A percentile compares a stretch with the other conserved stretches of the same genome.
phyloP scores from a whole-genome alignment of 352 stramenopile genomes.

The Phytopythium montanum region DNA sequence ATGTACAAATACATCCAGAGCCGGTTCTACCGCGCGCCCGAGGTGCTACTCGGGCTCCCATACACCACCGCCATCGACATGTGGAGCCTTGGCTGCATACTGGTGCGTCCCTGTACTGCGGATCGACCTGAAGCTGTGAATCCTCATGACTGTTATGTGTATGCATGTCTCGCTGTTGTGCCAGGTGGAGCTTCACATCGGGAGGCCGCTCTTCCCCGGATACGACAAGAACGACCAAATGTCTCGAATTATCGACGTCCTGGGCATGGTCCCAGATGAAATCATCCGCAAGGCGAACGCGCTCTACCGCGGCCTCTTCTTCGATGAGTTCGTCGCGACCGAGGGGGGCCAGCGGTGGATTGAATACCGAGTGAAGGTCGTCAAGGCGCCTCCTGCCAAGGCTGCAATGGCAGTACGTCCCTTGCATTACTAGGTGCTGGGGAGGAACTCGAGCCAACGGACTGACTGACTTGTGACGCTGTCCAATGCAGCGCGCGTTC shows the following conservation, averaged over 20 bases:
- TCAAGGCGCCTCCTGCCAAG: slow-evolving; percentile 39
- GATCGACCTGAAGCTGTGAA: too few relatives aligned
- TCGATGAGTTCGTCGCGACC: slow-evolving; percentile 75
- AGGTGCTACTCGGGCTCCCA: slow-evolving; percentile 81
- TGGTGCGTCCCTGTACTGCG: slow-evolving; percentile 27
- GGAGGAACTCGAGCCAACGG: too few relatives aligned
- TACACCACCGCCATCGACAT: slow-evolving; percentile 87
- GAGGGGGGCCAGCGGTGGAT: slow-evolving; percentile 55
- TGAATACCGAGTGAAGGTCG: slow-evolving; percentile 65
- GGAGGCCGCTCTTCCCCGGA: slow-evolving; percentile 96
- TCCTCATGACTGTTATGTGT: neutral
- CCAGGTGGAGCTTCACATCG: slow-evolving; percentile 96
- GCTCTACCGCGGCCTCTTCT: slow-evolving; percentile 88
- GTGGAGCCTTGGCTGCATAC: slow-evolving; percentile 88
- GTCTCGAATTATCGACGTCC: slow-evolving; percentile 93
- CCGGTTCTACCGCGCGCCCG: slow-evolving; percentile 94
- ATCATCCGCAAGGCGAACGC: slow-evolving; percentile 89
- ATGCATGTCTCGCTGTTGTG: neutral
- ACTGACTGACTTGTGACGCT: too few relatives aligned
- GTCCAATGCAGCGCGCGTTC: slow-evolving; percentile 14
- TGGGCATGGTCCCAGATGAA: slow-evolving; percentile 91
- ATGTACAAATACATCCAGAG: slow-evolving; percentile 99
- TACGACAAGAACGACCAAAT: slow-evolving; percentile 97
- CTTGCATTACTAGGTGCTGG: too few relatives aligned
- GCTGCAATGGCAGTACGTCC: slow-evolving; percentile 31